Base-by-base conservation (phyloP, 345 rosid species). In the Hibiscus trionum region DNA sequence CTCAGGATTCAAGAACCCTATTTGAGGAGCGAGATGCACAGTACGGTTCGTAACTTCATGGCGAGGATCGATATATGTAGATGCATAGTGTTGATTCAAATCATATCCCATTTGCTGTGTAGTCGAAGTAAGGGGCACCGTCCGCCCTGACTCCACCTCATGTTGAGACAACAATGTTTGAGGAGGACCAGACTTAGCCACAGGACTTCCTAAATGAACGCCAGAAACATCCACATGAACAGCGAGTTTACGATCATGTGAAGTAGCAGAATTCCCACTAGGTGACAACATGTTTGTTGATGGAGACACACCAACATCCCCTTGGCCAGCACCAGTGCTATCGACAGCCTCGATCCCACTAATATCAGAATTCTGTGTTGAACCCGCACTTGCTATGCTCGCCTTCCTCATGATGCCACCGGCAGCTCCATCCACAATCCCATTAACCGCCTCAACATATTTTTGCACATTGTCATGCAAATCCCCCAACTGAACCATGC, bases 381-480 rank as follows among this genome's bases (percentile, higher is more conserved):
- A 90, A 62, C 79, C 75, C 33, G 70, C 87, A 80, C 96, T 90
- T 11, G 90, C 76, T 35, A 80, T 72, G 76, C 96, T 90, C 74
- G 76, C 91, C 81, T 85, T 90, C 82, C 91, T 80, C 4, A 61
- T 61, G 26, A 84, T 80, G 24, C 78, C 75, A 72, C 78, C 72
- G 71, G 58, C 69, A 65, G 66, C 55, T 61, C 81, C 86, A 44
- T 85, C 86, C 58, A 35, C 37, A 53, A 85, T 65, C 71, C 86
- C 86, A 73, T 90, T 90, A 61, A 90, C 88, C 1, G 96, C 93
- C 71, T 86, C 96, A 77, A 88, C 82, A 77, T 88, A 90, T 74
- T 74, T 79, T 71, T 84, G 90, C 72, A 87, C 96, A 74, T 80
- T 73, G 52, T 84, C 88, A 68, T 82, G 80, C 70, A 80, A 62